Base-by-base conservation (phyloP, 352 stramenopile species). In the Elongisporangium anandrum region DNA sequence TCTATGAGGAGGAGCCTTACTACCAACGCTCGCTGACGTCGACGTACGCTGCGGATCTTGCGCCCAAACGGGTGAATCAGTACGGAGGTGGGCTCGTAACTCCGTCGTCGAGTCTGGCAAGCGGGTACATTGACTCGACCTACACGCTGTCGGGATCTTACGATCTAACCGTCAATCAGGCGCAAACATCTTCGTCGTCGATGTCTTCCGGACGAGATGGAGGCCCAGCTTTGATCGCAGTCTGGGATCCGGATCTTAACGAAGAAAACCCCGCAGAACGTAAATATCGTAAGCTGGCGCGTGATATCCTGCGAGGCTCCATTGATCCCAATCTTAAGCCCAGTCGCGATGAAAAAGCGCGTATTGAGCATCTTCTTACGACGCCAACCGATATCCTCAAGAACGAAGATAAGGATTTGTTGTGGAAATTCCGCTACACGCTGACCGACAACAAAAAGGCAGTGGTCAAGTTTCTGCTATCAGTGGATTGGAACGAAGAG, bases 251-350 rank as follows among this genome's bases (percentile, higher is more conserved):
- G 0, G 87, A 96, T 45, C 72, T 94, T 12, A 90, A 90, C 48
- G 85, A 92, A 73, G 87, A 96, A 60, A 97, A 97, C 57, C 90
- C 90, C 2, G 86, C 96, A 0, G 97, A 99, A 81, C 94, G 98
- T 52, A 99, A 99, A 76, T 99, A 99, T 75, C 85, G 97, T n/a
- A 97, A 97, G 57, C 79, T 99, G 17, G 94, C 94, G 34, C 95
- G 97, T 59, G 96, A 99, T 66, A 88, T 98, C 45, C 70, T 99
- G 29, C 88, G 97, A 39, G 96, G 95, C n/a, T 87, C 97, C 2
- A 97, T 99, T 38, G 97, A 99, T 75, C 90, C 92, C 7, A 96
- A 97, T 57, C 79, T 99, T 13, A 99, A 99, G 67, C 97, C 97
- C 5, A 98, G 97, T 79, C 81, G 92, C 39, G 86, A 97, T 38